Evolutionary conservation across 2,329 filamentous ascomycete genomes (phyloP).

Genomic region (Ophiostoma montium): DNA sequence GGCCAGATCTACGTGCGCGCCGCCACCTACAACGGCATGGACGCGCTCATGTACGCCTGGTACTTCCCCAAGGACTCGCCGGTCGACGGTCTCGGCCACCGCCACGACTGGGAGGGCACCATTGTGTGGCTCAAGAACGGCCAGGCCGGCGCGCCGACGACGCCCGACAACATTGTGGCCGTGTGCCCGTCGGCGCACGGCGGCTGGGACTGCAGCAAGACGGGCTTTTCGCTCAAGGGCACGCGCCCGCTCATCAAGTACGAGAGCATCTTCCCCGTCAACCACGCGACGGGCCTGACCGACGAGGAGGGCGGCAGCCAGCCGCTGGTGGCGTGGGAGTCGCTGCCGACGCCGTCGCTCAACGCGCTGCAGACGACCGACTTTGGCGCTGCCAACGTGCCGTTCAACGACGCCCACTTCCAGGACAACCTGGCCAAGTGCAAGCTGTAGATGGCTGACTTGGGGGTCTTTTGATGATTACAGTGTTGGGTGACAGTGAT

Average conservation of each 20-base stretch:
- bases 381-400: constrained; percentile 28
- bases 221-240: constrained; percentile 9
- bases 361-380: constrained; percentile 23
- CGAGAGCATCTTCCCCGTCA: constrained; percentile 17
- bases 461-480: too few species aligned
- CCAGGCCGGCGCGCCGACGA: constrained; percentile 17
- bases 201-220: constrained; percentile 17
- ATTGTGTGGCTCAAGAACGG: constrained; percentile 20
- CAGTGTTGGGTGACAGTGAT: too few species aligned
- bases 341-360: constrained; percentile 16
- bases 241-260: constrained; percentile 26
- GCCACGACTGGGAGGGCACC: constrained; percentile 27
- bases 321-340: constrained; percentile 29
- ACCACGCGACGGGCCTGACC: constrained; percentile 19
- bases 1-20: constrained; percentile 26
- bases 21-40: constrained; percentile 16
- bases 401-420: constrained; percentile 22
- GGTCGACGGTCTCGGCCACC: constrained; percentile 20
- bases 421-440: constrained; percentile 9
- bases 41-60: constrained; percentile 29
- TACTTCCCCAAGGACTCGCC: constrained; percentile 33
- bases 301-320: constrained; percentile 22
- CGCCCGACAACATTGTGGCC: constrained; percentile 21
- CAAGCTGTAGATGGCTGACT: too few species aligned
- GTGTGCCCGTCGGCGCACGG: constrained; percentile 24